Conservation (phyloP, 2,329 filamentous ascomycete species). For the Tolypocladium endophyticum region DNA sequence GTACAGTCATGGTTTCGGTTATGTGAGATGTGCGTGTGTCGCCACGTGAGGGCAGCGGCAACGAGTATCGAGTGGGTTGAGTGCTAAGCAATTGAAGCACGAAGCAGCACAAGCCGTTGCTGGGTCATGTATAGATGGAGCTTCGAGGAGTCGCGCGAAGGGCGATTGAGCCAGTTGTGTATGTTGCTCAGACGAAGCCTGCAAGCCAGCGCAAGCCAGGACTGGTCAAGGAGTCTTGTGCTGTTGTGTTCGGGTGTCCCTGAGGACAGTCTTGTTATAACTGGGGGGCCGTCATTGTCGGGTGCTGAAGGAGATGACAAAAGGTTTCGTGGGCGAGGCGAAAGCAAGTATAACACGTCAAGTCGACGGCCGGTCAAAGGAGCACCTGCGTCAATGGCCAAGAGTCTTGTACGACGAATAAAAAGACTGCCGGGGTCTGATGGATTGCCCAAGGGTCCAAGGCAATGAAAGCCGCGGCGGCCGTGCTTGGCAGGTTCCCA, state of each 20-base stretch:
- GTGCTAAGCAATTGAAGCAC: not conserved
- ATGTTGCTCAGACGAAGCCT: conserved; percentile 10
- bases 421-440: not conserved
- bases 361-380: not conserved
- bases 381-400: not conserved
- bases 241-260: conserved; percentile 17
- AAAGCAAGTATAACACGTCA: not conserved
- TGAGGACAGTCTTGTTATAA: conserved; percentile 28
- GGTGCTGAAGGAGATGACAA: conserved; percentile 9
- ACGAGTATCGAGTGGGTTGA: not conserved
- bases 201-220: conserved; percentile 13
- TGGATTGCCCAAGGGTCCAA: not conserved
- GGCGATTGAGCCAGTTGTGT: conserved; percentile 6
- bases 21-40: not conserved
- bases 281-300: conserved; percentile 20
- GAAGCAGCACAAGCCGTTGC: not conserved
- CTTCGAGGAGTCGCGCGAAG: not conserved
- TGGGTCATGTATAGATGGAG: not conserved
- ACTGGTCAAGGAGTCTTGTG: conserved; percentile 5
- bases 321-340: not conserved
- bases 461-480: conserved; percentile 4
- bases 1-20: conserved; percentile 15
- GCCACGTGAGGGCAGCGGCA: not conserved
- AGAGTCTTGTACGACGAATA: not conserved
- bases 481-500: conserved; percentile 10